phyloP scores from a whole-genome alignment of 768 basidiomycete genomes.

The Bullera alba region DNA sequence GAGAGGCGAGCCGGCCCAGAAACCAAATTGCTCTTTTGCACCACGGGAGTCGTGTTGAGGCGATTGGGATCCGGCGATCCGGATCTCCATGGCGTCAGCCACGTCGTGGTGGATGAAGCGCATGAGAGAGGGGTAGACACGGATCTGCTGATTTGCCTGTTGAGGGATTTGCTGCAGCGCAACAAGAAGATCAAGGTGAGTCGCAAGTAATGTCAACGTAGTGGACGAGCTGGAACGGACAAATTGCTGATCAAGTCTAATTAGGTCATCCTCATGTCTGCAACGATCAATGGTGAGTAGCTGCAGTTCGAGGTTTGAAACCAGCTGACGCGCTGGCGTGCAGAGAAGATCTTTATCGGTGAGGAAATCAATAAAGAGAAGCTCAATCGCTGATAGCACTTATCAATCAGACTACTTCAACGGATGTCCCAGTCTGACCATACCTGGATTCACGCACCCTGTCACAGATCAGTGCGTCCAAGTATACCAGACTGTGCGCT shows the following conservation, averaged over 20 bases:
- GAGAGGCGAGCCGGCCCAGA: conserved; percentile 62
- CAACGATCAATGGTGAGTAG: conserved; percentile 69
- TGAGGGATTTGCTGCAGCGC: conserved; percentile 63
- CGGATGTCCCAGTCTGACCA: conserved; percentile 69
- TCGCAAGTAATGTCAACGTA: background rate
- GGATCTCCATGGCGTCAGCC: conserved; percentile 61
- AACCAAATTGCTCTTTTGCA: conserved; percentile 80
- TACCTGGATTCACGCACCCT: conserved; percentile 75
- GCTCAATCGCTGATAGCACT: conserved; percentile 48
- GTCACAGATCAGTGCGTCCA: conserved; percentile 63
- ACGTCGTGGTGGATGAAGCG: conserved; percentile 87
- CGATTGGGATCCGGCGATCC: conserved; percentile 67
- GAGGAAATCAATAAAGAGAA: conserved; percentile 42
- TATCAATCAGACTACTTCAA: conserved; percentile 63
- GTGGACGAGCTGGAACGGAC: background rate
- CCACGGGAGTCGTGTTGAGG: conserved; percentile 84
- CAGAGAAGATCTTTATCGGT: conserved; percentile 40
- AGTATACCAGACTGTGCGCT: background rate
- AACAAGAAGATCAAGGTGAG: conserved; percentile 59
- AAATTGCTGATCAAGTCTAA: background rate
- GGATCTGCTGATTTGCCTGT: conserved; percentile 77
- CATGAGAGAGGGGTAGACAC: conserved; percentile 89
- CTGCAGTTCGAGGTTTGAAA: background rate
- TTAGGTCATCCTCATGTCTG: conserved; percentile 76
- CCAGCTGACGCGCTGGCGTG: background rate